Base-by-base conservation (phyloP, 139 green algal genomes). In the Trebouxia sp. region DNA sequence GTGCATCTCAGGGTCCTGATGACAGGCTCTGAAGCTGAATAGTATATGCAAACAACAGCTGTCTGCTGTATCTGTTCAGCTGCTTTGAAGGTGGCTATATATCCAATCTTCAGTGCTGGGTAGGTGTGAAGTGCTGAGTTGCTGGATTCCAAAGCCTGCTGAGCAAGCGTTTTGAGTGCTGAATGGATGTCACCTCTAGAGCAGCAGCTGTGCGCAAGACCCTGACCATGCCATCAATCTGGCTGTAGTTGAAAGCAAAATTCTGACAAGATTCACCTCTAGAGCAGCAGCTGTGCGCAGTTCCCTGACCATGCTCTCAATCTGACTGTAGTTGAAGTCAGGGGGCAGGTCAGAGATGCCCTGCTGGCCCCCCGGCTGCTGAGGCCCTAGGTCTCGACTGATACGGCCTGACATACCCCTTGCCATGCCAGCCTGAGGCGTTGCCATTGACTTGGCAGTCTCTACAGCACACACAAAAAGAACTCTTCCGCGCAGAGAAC, bases 261-360 rank as follows among this genome's bases (percentile, higher is more conserved):
- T n/a, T 9, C 45, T 65, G 72, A 6, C 30, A 80, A 11, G 48
- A 24, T 76, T 9, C 48, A 89, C 89, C 84, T 95, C 91, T 17
- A 87, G 80, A 0, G 89, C 92, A 22, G 90, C 90, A 6, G 81
- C 47, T 9, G 83, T 88, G 8, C 92, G 75, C 65, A 95, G 90
- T 88, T 95, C 92, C 22, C 83, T 70, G 70, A 86, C 62, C 75
- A 91, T 50, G 20, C 37, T 78, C 58, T 90, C 69, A 0, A 82
- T 50, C 50, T 82, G 28, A 10, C 55, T 43, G 14, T 38, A 9
- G 17, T 22, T 76, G 4, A 47, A 48, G 32, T 38, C 78, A n/a
- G 38, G 38, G 37, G 75, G 74, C 47, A 80, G 74, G 7, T 17
- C 11, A 15, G 42, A 39, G n/a, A 56, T 39, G 56, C 26, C 45